Evolutionary conservation across 192 early-diverging fungal species (phyloP).

Genomic region (Phlyctochytrium bullatum): DNA sequence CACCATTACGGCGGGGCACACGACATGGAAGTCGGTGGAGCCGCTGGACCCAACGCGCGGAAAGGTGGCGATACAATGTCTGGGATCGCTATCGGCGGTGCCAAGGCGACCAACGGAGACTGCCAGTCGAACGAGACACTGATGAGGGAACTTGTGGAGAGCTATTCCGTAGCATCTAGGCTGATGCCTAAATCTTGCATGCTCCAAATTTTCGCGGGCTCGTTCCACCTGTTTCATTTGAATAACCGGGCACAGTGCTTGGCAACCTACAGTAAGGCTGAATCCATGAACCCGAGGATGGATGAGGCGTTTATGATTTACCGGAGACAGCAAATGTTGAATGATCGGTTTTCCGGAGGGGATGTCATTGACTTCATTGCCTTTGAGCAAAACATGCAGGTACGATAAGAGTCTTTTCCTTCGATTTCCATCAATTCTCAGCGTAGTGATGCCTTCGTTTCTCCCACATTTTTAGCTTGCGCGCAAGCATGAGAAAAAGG

Average conservation of each 20-base stretch:
- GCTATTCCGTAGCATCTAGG: constrained; percentile 13
- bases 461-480: constrained; percentile 15
- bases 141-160: constrained; percentile 31
- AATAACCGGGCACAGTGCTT: constrained; percentile 47
- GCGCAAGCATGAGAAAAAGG: constrained; percentile 9
- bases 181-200: constrained; percentile 34
- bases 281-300: constrained; percentile 30
- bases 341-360: constrained; percentile 41
- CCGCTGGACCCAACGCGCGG: neutral
- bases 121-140: neutral
- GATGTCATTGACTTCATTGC: constrained; percentile 56
- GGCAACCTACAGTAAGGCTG: constrained; percentile 31
- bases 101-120: neutral
- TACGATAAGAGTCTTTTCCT: neutral
- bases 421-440: neutral
- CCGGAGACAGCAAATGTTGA: constrained; percentile 37
- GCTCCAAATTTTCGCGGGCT: constrained; percentile 32
- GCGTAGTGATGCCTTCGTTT: neutral
- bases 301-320: constrained; percentile 51
- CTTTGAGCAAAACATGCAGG: constrained; percentile 39
- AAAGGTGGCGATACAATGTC: neutral
- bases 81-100: neutral
- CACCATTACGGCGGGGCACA: constrained; percentile 17
- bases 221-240: constrained; percentile 39
- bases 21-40: neutral